Base-by-base conservation (phyloP, 108 stramenopile genomes). In the Mayamaea pseudoterrestris region DNA sequence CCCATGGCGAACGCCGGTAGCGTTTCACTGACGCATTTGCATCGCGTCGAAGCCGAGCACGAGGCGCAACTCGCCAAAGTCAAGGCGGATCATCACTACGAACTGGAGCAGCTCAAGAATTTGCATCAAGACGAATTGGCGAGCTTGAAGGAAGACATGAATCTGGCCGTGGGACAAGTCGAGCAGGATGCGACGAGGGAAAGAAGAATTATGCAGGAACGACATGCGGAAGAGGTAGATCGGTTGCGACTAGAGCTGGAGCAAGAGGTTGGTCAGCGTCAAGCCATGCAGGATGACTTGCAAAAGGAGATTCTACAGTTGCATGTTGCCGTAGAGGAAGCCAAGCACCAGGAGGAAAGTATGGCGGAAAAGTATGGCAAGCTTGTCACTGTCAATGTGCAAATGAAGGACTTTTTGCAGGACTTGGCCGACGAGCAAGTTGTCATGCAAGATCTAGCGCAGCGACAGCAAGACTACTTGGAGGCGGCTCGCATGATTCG, bases 281-380 rank as follows among this genome's bases (percentile, higher is more conserved):
- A 37, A 18, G 90, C 90, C 47, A 60, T 82, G 30, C 86, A 79
- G 56, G 61, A 53, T 2, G 74, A 79, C 6, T 61, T 89, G 44
- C 81, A 94, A 61, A 78, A 73, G 44, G 61, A 76, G 51, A 58
- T 86, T 44, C 50, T 77, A 11, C 84, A 83, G 2, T 27, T 72
- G 40, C 53, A 58, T 20, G 20, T 12, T 23, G 46, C 59, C 22
- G 25, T 65, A 23, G 37, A 36, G 14, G 26, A 53, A 27, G 47
- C 43, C 2, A 45, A 60, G 2, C 28, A 25, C 4, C 51, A 67
- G n/a, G 32, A 54, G 5, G 55, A 56, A 26, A 25, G 41, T 36
- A 27, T 23, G 16, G 36, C 48, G 9, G 47, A 47, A 2, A 35
- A 55, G 3, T 40, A 29, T 17, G 25, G 20, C 3, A 22, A 59